These are phyloP conservation scores for Scutellaria baicalensis DNA, from an alignment of 257 asterid genomes.

Conservation along the genomic window DNA sequence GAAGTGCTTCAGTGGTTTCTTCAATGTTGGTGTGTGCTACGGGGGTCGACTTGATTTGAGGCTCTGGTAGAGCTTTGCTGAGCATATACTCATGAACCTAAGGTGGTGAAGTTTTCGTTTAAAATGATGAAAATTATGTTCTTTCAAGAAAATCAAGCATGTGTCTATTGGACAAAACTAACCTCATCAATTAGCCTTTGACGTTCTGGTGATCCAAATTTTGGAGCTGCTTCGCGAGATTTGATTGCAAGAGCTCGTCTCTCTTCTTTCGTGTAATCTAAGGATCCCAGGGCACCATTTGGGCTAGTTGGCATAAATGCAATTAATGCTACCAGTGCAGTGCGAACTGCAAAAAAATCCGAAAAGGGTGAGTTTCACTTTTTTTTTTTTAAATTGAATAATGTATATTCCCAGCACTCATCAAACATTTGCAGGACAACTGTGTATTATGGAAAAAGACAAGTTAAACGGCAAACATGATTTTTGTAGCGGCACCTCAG, in stretches of 20 bases:
- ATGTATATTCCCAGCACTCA: not conserved
- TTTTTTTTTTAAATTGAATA: too few species aligned
- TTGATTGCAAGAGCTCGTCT: slow-evolving; percentile 70
- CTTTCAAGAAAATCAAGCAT: not conserved
- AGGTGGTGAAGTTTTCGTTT: not conserved
- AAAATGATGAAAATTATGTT: not conserved
- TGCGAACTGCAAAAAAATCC: slow-evolving; percentile 56
- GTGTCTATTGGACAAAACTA: not conserved
- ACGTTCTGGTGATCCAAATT: slow-evolving; percentile 60
- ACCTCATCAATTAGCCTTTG: slow-evolving; percentile 85
- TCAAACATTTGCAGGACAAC: not conserved
- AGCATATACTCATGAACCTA: slow-evolving; percentile 82
- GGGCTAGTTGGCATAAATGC: slow-evolving; percentile 96
- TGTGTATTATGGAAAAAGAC: not conserved
- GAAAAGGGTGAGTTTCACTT: not conserved
- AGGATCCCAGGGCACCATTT: slow-evolving; percentile 84
- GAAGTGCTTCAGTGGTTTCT: slow-evolving; percentile 28
- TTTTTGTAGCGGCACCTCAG: not conserved
- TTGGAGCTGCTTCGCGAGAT: slow-evolving; percentile 71
- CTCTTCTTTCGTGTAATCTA: slow-evolving; percentile 77
- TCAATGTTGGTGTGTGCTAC: slow-evolving; percentile 24
- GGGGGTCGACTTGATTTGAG: slow-evolving; percentile 36
- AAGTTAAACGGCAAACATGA: not conserved
- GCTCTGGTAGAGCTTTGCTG: slow-evolving; percentile 55
- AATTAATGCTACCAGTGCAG: slow-evolving; percentile 83